A percentile compares a stretch with the other conserved stretches of the same genome.
phyloP scores from a whole-genome alignment of 805 yeast species.

The Cyberlindnera misumaiensis region DNA sequence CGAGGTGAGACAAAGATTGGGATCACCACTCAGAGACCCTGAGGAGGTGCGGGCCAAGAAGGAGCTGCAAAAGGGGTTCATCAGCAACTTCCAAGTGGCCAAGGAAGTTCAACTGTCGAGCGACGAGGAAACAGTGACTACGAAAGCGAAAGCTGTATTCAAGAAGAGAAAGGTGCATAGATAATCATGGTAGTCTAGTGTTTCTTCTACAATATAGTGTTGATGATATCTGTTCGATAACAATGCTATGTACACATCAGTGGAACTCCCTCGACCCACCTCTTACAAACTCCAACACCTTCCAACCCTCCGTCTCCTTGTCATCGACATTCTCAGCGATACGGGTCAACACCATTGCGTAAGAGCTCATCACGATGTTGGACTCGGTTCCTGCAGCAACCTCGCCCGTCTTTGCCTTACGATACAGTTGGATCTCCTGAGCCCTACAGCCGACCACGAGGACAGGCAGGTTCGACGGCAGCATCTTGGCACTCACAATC shows the following conservation, averaged over 20 bases:
- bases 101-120: neutral
- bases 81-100: too few relatives aligned
- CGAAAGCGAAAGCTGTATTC: conserved; percentile 7
- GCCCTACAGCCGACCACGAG: conserved; percentile 92
- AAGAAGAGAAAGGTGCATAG: conserved; percentile 17
- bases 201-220: too few relatives aligned
- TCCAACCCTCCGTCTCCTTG: conserved; percentile 95
- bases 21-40: conserved; percentile 3
- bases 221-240: neutral
- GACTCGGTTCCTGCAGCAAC: conserved; percentile 95
- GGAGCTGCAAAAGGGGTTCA: neutral
- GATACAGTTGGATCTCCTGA: conserved; percentile 87
- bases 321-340: conserved; percentile 87
- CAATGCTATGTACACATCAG: conserved; percentile 2
- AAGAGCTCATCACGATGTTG: conserved; percentile 85
- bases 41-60: neutral
- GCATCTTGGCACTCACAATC: conserved; percentile 75
- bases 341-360: conserved; percentile 93
- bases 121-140: neutral
- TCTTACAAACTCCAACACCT: conserved; percentile 86
- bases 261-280: conserved; percentile 83
- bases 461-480: conserved; percentile 90
- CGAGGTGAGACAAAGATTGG: neutral
- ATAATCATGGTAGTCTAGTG: neutral
- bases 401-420: conserved; percentile 87